Base-by-base conservation (phyloP, 176 grass and related monocot species). In the Avena atlantica region DNA sequence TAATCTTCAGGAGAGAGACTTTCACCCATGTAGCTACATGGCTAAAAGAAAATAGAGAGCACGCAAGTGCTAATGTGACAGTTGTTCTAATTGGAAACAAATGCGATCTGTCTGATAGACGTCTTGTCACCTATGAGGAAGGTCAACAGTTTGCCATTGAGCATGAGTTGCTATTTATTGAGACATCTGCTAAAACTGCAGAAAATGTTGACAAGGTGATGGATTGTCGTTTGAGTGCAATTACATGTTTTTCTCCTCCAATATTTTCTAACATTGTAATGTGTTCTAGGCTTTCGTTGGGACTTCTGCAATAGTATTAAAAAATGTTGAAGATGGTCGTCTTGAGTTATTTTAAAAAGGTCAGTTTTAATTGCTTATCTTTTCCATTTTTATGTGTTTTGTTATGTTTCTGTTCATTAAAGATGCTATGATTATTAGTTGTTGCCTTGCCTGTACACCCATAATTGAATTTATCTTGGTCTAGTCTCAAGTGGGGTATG, bases 51-150 rank as follows among this genome's bases (percentile, higher is more conserved):
- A 8, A 9, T n/a, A 59, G 57, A 59, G 0, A n/a, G 19, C 57
- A 59, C 2, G 57, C 57, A n/a, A 59, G 57, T 20, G 6, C 57
- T 59, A 20, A 59, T 21, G 57, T 94, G 89, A 92, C 85, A 61
- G 81, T 94, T 31, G 89, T 94, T 90, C 67, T 94, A 0, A 88
- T 94, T 75, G 93, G 87, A 37, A 94, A 94, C 61, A 94, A 94
- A 83, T 92, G 85, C 59, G 93, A 94, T 74, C 82, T 94, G 60
- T 63, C 90, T 36, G 82, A 95, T 59, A 90, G 83, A 68, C 88
- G 93, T 70, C 85, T 82, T 78, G 85, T 94, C 53, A 88, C 85
- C 75, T 82, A 85, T 9, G 93, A 95, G 85, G 93, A 95, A 86
- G 90, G 93, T 6, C 85, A 95, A 62, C 78, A 90, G 64, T 95